Evolutionary conservation across 139 green algal species (phyloP), one percentile per base, ranked within the genome.

Genomic region (Penium margaritaceum): DNA sequence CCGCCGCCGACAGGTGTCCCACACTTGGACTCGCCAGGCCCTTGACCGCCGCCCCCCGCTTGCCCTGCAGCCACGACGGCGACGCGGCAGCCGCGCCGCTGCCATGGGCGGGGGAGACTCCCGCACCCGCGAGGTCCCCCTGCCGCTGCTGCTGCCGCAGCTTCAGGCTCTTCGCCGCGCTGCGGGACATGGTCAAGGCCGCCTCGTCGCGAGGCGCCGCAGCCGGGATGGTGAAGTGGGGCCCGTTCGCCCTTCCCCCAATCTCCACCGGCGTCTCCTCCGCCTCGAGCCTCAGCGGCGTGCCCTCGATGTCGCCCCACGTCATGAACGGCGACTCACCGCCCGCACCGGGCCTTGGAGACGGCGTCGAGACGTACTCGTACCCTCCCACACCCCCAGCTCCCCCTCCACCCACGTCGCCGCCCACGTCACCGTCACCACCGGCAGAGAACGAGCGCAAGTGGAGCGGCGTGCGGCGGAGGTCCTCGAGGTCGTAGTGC

Each of bases 271-370:
- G 73, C 6, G 66, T 75, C 32, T 82, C 75, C 19, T 82, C 75
- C 21, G 70, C 62, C 30, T 85, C 78, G 30, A 85, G 61, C 5
- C 79, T 51, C 17, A 85, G 33, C 2, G 80, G 80, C n/a, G 80
- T 85, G 33, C 70, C 61, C 36, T 77, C 80, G 9, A 85, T 53
- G 15, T 82, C 77, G 19, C 80, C 80, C 80, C 80, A 85, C 29
- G 80, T 85, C 70, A 85, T 85, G 43, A 85, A 80, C 1, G 80
- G 80, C 5, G 68, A 81, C 7, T 68, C 79, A 43, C 71, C 78
- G 15, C n/a, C n/a, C n/a, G 74, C 77, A 5, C 80, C 80, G 1
- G 74, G 74, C 12, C 62, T 70, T 15, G 74, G 62, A 19, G 68
- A 78, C 0, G 80, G 80, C 0, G 80, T 85, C n/a, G 37, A 38